Evolutionary conservation across 768 basidiomycete genomes (phyloP).

Genomic region (Mycena filopes): DNA sequence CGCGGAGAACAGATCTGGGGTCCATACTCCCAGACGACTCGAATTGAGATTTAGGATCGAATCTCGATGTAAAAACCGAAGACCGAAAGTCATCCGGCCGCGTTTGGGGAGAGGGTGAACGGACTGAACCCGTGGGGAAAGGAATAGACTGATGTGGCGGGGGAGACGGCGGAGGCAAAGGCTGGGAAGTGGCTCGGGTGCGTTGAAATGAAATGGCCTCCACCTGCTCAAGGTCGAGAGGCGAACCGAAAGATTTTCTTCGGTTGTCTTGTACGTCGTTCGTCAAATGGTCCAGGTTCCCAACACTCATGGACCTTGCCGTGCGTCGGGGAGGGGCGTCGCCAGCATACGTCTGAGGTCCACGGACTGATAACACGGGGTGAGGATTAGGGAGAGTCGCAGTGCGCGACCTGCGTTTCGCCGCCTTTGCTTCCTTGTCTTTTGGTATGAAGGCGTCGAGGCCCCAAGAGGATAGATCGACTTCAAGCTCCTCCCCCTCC

Average conservation of each 20-base stretch:
- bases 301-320: constrained; percentile 74
- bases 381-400: constrained; percentile 46
- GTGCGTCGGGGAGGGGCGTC: constrained; percentile 51
- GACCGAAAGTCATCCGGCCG: constrained; percentile 43
- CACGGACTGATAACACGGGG: constrained; percentile 51
- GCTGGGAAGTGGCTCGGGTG: constrained; percentile 63
- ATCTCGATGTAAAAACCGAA: constrained; percentile 28
- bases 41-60: constrained; percentile 43
- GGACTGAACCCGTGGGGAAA: constrained; percentile 68
- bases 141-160: constrained; percentile 59
- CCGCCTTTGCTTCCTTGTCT: constrained; percentile 61
- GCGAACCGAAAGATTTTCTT: constrained; percentile 67
- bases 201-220: constrained; percentile 56
- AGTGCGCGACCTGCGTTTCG: constrained; percentile 53
- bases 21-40: constrained; percentile 63
- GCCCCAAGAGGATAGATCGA: constrained; percentile 88
- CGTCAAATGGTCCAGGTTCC: constrained; percentile 60
- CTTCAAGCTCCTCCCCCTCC: constrained; percentile 70
- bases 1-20: constrained; percentile 52
- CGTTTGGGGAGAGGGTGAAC: constrained; percentile 60
- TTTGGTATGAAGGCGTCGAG: constrained; percentile 81
- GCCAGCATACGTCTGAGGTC: constrained; percentile 55
- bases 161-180: constrained; percentile 46
- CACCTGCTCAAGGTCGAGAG: constrained; percentile 63
- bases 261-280: constrained; percentile 46